phyloP scores from a whole-genome alignment of 2,329 filamentous ascomycete genomes.

The Fusarium sp. region DNA sequence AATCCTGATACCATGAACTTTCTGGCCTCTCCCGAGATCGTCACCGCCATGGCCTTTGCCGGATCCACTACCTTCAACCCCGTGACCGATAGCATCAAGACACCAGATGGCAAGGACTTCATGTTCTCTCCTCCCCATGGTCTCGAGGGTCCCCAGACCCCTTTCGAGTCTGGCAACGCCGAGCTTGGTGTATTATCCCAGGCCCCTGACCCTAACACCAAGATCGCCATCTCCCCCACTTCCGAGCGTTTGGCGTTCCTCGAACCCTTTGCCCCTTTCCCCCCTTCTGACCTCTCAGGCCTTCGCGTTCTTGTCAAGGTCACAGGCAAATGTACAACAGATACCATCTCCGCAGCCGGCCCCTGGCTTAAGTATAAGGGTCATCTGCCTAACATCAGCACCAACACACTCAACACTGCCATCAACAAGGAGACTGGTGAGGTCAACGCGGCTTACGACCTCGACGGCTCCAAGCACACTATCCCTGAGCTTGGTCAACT shows the following conservation, averaged over 20 bases:
- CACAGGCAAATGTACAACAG: slow-evolving; percentile 95
- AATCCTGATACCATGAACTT: slow-evolving; percentile 99
- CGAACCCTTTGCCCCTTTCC: slow-evolving; percentile 90
- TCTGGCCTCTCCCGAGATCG: slow-evolving; percentile 93
- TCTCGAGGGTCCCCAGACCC: slow-evolving; percentile 66
- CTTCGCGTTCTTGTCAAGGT: slow-evolving; percentile 95
- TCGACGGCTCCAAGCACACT: slow-evolving; percentile 75
- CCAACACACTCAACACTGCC: slow-evolving; percentile 96
- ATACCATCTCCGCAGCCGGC: slow-evolving; percentile 94
- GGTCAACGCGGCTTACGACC: slow-evolving; percentile 91
- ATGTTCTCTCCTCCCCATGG: slow-evolving; percentile 84
- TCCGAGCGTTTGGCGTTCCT: slow-evolving; percentile 91
- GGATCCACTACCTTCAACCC: slow-evolving; percentile 96
- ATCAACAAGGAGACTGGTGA: slow-evolving; percentile 92
- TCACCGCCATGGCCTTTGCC: slow-evolving; percentile 94
- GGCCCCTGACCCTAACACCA: slow-evolving; percentile 73
- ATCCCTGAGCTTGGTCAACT: slow-evolving; percentile 88
- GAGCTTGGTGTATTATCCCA: slow-evolving; percentile 78
- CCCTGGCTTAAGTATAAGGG: slow-evolving; percentile 99
- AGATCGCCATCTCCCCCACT: slow-evolving; percentile 83
- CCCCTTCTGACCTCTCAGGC: slow-evolving; percentile 74
- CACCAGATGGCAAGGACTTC: slow-evolving; percentile 83
- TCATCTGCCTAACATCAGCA: slow-evolving; percentile 95
- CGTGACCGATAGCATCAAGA: slow-evolving; percentile 83
- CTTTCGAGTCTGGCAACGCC: slow-evolving; percentile 82